Conservation (phyloP, 2,329 filamentous ascomycete genomes). For the Bipolaris zeicola region DNA sequence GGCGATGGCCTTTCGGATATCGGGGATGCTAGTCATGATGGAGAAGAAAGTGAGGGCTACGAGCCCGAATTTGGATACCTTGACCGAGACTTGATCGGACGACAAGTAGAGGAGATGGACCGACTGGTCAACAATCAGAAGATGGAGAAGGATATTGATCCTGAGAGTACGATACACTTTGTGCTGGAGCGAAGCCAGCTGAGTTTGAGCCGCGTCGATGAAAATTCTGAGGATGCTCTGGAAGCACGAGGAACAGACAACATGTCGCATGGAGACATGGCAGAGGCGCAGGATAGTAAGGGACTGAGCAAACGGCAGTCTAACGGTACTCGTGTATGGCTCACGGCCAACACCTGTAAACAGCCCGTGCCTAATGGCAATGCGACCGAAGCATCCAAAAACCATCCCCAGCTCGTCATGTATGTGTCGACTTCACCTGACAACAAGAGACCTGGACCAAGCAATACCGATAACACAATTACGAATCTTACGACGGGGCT, state of each 20-base stretch:
- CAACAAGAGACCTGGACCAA: constrained; percentile 71
- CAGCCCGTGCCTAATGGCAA: constrained; percentile 68
- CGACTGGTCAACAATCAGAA: constrained; percentile 69
- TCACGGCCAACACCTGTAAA: constrained; percentile 84
- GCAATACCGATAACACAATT: constrained; percentile 53
- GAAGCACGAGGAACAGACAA: constrained; percentile 24
- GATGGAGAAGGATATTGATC: constrained; percentile 62
- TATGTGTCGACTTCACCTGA: constrained; percentile 72
- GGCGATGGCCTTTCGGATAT: constrained; percentile 53
- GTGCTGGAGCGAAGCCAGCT: constrained; percentile 65
- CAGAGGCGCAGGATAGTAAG: background rate
- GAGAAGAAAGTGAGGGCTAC: constrained; percentile 52
- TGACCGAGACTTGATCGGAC: constrained; percentile 67
- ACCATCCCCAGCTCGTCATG: constrained; percentile 70
- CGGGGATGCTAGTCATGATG: constrained; percentile 38
- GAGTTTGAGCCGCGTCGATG: constrained; percentile 49
- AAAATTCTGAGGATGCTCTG: constrained; percentile 34
- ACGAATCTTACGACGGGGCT: constrained; percentile 49
- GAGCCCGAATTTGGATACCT: constrained; percentile 66
- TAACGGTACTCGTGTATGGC: constrained; percentile 62
- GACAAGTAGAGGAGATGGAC: constrained; percentile 57
- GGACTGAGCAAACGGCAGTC: constrained; percentile 33
- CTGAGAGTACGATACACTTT: constrained; percentile 68
- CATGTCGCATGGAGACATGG: constrained; percentile 2
- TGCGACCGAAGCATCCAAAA: constrained; percentile 47